Conservation (phyloP, 2,329 filamentous ascomycete genomes). For the Claviceps sp. region DNA sequence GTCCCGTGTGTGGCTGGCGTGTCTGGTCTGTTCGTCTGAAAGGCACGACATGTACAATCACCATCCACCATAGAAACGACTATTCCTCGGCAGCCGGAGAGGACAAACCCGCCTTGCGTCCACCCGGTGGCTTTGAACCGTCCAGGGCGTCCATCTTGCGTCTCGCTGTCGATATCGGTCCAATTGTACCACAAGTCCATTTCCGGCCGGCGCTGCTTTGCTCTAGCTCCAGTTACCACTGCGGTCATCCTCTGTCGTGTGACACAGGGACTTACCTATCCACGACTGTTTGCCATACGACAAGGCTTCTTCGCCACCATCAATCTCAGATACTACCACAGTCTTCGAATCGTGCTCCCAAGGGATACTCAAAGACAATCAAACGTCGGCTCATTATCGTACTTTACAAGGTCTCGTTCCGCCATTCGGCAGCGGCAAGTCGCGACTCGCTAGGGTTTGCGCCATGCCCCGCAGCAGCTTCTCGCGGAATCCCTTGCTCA, state of each 20-base stretch:
- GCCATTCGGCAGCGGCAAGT: neutral
- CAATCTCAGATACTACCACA: neutral
- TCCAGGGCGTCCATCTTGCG: neutral
- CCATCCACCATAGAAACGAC: neutral
- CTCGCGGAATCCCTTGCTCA: slow-evolving; percentile 45
- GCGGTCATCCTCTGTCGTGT: neutral
- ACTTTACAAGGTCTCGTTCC: neutral
- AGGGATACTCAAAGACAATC: neutral
- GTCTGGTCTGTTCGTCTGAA: neutral
- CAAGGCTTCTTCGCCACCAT: neutral
- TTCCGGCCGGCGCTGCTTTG: neutral
- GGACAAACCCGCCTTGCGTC: neutral
- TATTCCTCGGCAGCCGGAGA: neutral
- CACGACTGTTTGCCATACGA: neutral
- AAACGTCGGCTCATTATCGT: neutral
- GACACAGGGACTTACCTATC: neutral
- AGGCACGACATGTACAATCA: neutral
- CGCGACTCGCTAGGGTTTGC: slow-evolving; percentile 1
- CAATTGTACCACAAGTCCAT: neutral
- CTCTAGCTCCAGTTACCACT: neutral
- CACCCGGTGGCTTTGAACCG: neutral
- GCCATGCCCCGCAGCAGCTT: slow-evolving; percentile 34
- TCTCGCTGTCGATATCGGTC: neutral
- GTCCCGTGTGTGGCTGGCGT: no score
- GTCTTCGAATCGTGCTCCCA: neutral